Evolutionary conservation across 2,329 filamentous ascomycete genomes (phyloP), one percentile per base, ranked within the genome.

Genomic region (Aureobasidium sp.): DNA sequence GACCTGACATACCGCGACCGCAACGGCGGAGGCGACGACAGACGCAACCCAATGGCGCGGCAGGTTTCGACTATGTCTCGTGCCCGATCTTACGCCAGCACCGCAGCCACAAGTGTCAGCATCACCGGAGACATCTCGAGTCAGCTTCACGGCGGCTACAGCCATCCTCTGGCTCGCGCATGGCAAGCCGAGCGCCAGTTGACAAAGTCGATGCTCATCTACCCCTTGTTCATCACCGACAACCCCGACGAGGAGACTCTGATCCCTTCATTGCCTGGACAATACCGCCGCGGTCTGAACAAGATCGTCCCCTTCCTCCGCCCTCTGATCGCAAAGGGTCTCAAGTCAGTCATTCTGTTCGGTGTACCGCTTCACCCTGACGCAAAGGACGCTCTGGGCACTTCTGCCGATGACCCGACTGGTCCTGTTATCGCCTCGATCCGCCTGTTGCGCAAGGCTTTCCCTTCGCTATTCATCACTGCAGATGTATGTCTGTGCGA

Each of bases 401-500:
- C 91, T 32, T 84, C 90, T 27, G 94, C 94, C 69, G 94, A 97
- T 73, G 93, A 97, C 72, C 92, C 93, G 39, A 82, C 90, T 66
- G 94, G 94, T 39, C 94, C 94, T 21, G 94, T 97, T 57, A 95
- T 97, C 68, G 86, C 86, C 69, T 83, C 85, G 50, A 97, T 97
- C 71, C 88, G 88, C 55, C 82, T 97, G 34, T 82, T 99, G 62
- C 88, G 91, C 67, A 84, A 89, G 66, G 82, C 86, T 42, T 97
- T 97, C 76, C 94, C 94, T 2, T 86, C 91, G 65, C 83, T 99
- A 63, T 97, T 95, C 78, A 90, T 99, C 69, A 87, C 88, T 67
- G 86, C 88, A 63, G 94, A 99, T 73, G 94, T 99, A 62, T 97
- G 94, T 72, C 87, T 99, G 9, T 99, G 94, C 83, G 94, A 99